Evolutionary conservation across 2,329 filamentous ascomycete genomes (phyloP), one percentile per base, ranked within the genome.

Genomic region (Neofusicoccum cordaticola): DNA sequence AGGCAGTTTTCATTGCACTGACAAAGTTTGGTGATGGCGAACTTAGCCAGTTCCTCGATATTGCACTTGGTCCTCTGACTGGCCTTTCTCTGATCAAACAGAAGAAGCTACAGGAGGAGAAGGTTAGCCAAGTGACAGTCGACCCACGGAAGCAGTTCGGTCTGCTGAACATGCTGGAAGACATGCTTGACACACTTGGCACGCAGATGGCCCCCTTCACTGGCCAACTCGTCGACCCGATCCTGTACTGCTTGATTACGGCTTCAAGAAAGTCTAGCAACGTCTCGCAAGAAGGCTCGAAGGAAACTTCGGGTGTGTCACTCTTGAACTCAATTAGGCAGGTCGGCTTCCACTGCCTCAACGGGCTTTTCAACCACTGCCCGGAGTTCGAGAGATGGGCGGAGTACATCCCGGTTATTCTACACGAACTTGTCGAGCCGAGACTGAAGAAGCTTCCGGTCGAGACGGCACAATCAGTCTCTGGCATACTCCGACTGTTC

Each of bases 391-490:
- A 90, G 58, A 56, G n/a, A 15, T 96, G 93, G 90, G 82, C 81
- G 1, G 80, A 83, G 1, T 96, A 93, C 74, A 84, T 91, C 42
- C 82, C 85, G 8, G 77, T 85, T 0, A 88, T 98, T 60, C 86
- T 95, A 62, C 80, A 85, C 34, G 89, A 97, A 72, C 80, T 96
- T 31, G 83, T 99, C 51, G 87, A 86, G 60, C 92, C 92, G 17
- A 86, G 92, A 68, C 81, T 98, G 17, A 85, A 89, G 2, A 91
- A 90, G 65, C 86, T 99, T 62, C 87, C 93, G 0, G 82, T 86
- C 4, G 95, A 99, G 79, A 97, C 92, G 48, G 90, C 92, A 0
- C 93, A 99, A 73, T 92, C 92, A 13, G 83, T 97, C 7, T 98
- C 95, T 2, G 91, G 89, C 15, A 85, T 93, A 45, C 84, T 97